phyloP scores from a whole-genome alignment of 345 rosid species.

The Psidium friedrichsthalianum region DNA sequence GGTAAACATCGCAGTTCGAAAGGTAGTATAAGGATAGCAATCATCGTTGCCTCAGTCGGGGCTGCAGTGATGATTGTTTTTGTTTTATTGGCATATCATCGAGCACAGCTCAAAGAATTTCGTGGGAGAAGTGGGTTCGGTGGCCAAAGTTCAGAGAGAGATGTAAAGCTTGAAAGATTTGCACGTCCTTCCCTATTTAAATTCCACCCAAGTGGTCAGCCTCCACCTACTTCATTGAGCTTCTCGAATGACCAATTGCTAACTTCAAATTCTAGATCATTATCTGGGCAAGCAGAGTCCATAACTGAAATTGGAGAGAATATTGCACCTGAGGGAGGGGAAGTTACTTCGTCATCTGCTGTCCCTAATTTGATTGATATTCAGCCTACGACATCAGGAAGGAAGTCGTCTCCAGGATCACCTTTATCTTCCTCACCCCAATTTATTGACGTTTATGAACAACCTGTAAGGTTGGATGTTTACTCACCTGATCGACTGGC shows the following conservation, averaged over 20 bases:
- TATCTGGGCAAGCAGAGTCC: conserved; percentile 53
- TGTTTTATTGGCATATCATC: conserved; percentile 61
- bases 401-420: conserved; percentile 70
- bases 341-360: conserved; percentile 19
- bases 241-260: conserved; percentile 90
- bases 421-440: conserved; percentile 71
- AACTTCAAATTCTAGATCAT: conserved; percentile 68
- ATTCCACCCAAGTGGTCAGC: conserved; percentile 46
- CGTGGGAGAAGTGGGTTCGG: conserved; percentile 41
- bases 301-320: conserved; percentile 56
- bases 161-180: conserved; percentile 47
- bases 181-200: conserved; percentile 57
- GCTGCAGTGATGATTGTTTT: conserved; percentile 54
- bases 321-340: conserved; percentile 13
- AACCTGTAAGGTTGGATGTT: conserved; percentile 64
- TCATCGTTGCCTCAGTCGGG: conserved; percentile 64
- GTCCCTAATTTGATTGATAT: conserved; percentile 51
- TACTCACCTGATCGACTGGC: conserved; percentile 93
- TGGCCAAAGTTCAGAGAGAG: conserved; percentile 30
- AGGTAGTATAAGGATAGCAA: conserved; percentile 41
- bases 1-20: conserved; percentile 26
- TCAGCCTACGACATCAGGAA: conserved; percentile 49
- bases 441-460: conserved; percentile 47
- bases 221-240: conserved; percentile 54
- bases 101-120: conserved; percentile 47